Conservation (phyloP, 2,329 filamentous ascomycete genomes). For the Aspergillus aculeatinus region DNA sequence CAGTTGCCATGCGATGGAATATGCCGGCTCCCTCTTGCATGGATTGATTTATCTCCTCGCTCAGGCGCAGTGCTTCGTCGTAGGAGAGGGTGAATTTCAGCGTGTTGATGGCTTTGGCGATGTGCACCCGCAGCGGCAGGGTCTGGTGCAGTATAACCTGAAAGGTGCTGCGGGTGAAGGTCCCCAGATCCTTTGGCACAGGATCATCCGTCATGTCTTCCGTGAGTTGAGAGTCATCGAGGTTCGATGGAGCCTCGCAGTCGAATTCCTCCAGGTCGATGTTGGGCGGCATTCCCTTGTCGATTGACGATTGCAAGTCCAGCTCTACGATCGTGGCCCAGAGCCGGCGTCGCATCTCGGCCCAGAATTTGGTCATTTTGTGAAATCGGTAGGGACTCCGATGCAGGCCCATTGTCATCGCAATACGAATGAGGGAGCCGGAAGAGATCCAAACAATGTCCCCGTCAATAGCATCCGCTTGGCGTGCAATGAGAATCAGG, state of each 20-base stretch:
- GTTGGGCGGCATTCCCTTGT: constrained; percentile 34
- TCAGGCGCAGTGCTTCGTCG: constrained; percentile 33
- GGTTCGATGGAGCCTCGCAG: constrained; percentile 38
- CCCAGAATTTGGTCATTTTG: constrained; percentile 40
- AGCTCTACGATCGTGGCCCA: constrained; percentile 48
- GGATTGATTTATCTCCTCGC: constrained; percentile 27
- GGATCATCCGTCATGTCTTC: constrained; percentile 29
- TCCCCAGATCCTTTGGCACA: constrained; percentile 14
- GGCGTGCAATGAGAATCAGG: constrained; percentile 36
- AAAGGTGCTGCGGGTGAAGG: constrained; percentile 29
- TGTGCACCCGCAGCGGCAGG: constrained; percentile 29
- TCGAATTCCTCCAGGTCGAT: constrained; percentile 39
- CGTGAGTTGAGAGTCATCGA: constrained; percentile 36
- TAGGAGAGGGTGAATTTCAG: constrained; percentile 33
- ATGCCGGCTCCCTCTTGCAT: constrained; percentile 24
- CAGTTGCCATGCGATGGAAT: constrained; percentile 23
- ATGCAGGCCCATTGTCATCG: constrained; percentile 46
- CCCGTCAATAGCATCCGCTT: constrained; percentile 31
- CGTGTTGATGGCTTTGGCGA: constrained; percentile 32
- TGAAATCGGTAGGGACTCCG: constrained; percentile 37
- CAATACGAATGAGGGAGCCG: constrained; percentile 41
- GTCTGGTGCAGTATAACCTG: constrained; percentile 30
- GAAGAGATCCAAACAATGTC: constrained; percentile 39
- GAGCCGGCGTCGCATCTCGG: constrained; percentile 46
- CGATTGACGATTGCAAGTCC: constrained; percentile 39